Evolutionary conservation across 495 filamentous ascomycete species (phyloP).

Genomic region (Sporormia fimetaria): DNA sequence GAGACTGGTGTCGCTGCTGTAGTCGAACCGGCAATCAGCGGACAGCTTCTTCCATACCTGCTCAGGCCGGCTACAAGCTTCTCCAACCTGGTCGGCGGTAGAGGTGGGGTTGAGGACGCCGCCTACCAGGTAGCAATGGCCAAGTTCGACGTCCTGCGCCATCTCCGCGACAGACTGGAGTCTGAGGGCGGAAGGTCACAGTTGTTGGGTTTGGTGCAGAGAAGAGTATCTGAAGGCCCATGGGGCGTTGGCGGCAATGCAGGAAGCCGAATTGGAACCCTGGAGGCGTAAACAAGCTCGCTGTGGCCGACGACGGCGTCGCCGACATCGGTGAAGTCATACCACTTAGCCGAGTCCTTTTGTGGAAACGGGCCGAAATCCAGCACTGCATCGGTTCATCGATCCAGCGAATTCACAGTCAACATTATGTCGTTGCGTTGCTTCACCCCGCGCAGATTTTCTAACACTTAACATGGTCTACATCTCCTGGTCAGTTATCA

Average conservation of each 20-base stretch:
- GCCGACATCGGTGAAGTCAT: background rate
- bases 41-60: slow-evolving; percentile 44
- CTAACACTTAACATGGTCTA: no score
- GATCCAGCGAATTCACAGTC: no score
- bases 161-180: slow-evolving; percentile 28
- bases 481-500: no score
- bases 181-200: slow-evolving; percentile 7
- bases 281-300: slow-evolving; percentile 15
- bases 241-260: slow-evolving; percentile 16
- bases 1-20: slow-evolving; percentile 17
- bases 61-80: slow-evolving; percentile 48
- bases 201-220: slow-evolving; percentile 10
- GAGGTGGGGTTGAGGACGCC: slow-evolving; percentile 45
- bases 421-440: no score
- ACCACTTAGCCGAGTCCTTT: background rate
- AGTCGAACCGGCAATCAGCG: slow-evolving; percentile 16
- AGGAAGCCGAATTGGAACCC: slow-evolving; percentile 20
- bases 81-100: slow-evolving; percentile 47
- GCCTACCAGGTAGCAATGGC: slow-evolving; percentile 50
- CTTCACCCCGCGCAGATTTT: no score
- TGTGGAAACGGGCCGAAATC: no score
- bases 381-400: no score
- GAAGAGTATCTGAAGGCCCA: slow-evolving; percentile 16
- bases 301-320: background rate
- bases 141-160: slow-evolving; percentile 46